Evolutionary conservation across 768 basidiomycete species (phyloP).

Genomic region (Gautieria morchelliformis): DNA sequence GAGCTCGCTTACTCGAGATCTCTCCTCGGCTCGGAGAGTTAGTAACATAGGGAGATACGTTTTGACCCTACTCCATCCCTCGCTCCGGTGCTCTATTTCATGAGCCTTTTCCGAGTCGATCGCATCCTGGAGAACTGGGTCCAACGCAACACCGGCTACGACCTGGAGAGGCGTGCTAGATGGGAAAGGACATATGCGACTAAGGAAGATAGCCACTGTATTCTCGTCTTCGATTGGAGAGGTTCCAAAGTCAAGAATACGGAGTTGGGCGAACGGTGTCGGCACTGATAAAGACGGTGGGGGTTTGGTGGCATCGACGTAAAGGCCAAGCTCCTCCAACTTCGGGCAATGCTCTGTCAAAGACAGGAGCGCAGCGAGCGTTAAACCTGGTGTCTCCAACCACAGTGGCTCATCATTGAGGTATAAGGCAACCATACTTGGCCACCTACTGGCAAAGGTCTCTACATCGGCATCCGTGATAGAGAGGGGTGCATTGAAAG

Average conservation of each 20-base stretch:
- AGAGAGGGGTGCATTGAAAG: constrained; percentile 15
- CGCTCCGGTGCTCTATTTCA: not conserved
- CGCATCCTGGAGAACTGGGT: too few relatives aligned
- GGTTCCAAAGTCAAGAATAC: constrained; percentile 37
- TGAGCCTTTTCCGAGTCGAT: too few relatives aligned
- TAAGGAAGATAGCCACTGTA: constrained; percentile 41
- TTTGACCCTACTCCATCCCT: not conserved
- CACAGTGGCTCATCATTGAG: constrained; percentile 16
- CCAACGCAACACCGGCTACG: too few relatives aligned
- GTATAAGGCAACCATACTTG: constrained; percentile 11
- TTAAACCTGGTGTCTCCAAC: not conserved
- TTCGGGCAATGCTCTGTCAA: constrained; percentile 32
- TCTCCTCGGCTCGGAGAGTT: not conserved
- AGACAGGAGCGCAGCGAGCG: constrained; percentile 27
- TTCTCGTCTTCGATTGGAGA: constrained; percentile 32
- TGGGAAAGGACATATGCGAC: constrained; percentile 33
- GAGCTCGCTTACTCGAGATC: not conserved
- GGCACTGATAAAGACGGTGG: constrained; percentile 9
- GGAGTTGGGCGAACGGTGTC: constrained; percentile 14
- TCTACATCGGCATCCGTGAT: constrained; percentile 18
- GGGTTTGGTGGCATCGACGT: constrained; percentile 24
- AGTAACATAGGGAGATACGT: not conserved
- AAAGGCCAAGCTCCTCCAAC: constrained; percentile 26
- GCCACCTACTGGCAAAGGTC: constrained; percentile 19
- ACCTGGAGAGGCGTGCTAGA: not conserved